Conservation (phyloP, 352 stramenopile species). For the Pythium brassicae region DNA sequence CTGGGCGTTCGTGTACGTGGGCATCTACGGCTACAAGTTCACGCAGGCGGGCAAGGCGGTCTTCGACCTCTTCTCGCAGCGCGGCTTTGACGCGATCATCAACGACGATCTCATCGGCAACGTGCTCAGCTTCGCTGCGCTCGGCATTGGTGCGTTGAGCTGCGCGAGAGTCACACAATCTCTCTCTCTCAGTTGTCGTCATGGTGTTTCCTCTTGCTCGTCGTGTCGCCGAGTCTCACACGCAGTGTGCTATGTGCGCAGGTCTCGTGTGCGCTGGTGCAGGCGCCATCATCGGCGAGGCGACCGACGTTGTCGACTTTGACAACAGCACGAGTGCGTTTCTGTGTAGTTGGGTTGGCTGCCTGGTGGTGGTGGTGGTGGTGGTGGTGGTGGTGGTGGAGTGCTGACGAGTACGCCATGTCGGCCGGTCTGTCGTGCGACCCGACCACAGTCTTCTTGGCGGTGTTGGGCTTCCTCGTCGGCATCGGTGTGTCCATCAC, state of each 20-base stretch:
- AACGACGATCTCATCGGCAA: conserved; percentile 94
- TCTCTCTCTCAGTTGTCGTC: too few species aligned
- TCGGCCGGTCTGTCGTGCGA: not conserved
- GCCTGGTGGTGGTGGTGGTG: not conserved
- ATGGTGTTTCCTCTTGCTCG: too few species aligned
- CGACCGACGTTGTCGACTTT: conserved; percentile 46
- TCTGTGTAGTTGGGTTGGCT: not conserved
- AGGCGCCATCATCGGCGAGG: conserved; percentile 48
- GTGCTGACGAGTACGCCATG: not conserved
- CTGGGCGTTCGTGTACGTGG: conserved; percentile 94
- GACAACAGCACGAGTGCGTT: conserved; percentile 60
- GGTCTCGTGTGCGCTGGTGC: conserved; percentile 68
- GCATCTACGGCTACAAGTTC: conserved; percentile 93
- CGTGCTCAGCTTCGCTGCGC: conserved; percentile 86
- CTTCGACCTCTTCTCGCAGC: conserved; percentile 89
- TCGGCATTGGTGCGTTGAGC: conserved; percentile 70
- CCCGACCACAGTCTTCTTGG: conserved; percentile 42
- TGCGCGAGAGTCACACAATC: not conserved
- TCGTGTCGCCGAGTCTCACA: not conserved
- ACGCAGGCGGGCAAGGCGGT: conserved; percentile 90
- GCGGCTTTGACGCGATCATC: conserved; percentile 95
- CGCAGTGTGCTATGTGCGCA: conserved; percentile 3
- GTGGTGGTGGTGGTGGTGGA: not conserved
- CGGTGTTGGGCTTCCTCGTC: conserved; percentile 85
- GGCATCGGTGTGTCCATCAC: conserved; percentile 87